Evolutionary conservation across 1,139 yeast genomes (phyloP).

Genomic region (Taphrina deformans): DNA sequence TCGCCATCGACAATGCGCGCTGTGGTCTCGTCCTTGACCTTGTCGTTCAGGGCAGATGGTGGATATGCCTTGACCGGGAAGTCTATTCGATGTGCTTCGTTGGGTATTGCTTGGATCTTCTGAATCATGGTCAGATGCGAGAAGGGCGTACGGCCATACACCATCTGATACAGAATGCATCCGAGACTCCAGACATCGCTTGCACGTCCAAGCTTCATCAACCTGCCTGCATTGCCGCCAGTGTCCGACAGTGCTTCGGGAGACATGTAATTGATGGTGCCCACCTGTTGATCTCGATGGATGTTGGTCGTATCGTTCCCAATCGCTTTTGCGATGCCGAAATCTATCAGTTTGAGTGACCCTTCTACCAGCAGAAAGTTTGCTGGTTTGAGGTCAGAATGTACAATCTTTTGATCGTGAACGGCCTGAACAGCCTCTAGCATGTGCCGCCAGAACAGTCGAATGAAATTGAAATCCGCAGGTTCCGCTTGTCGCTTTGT

Average conservation of each 20-base stretch:
- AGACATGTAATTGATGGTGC: constrained; percentile 97
- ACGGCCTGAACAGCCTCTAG: constrained; percentile 83
- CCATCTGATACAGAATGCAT: constrained; percentile 91
- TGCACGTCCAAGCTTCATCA: constrained; percentile 91
- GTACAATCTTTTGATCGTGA: constrained; percentile 84
- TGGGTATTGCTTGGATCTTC: constrained; percentile 79
- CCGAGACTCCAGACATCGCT: constrained; percentile 99
- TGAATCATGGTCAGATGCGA: constrained; percentile 68
- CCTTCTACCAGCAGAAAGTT: constrained; percentile 88
- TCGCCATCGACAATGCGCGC: constrained; percentile 60
- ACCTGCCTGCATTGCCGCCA: constrained; percentile 47
- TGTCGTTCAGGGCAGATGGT: constrained; percentile 14
- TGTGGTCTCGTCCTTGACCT: background rate
- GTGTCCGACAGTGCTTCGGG: constrained; percentile 86
- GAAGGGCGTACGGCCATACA: constrained; percentile 90
- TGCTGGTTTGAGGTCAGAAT: constrained; percentile 94
- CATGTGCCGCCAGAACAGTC: constrained; percentile 78
- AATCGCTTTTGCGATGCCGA: constrained; percentile 93
- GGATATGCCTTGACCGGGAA: constrained; percentile 53
- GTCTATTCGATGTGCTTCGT: constrained; percentile 74
- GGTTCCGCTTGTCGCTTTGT: constrained; percentile 56
- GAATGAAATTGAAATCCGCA: constrained; percentile 73
- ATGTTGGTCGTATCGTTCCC: constrained; percentile 90
- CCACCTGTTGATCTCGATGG: constrained; percentile 86
- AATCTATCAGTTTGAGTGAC: constrained; percentile 80